Evolutionary conservation across 1,139 yeast genomes (phyloP), one percentile per base, ranked within the genome.

Genomic region (Scheffersomyces insectosa): DNA sequence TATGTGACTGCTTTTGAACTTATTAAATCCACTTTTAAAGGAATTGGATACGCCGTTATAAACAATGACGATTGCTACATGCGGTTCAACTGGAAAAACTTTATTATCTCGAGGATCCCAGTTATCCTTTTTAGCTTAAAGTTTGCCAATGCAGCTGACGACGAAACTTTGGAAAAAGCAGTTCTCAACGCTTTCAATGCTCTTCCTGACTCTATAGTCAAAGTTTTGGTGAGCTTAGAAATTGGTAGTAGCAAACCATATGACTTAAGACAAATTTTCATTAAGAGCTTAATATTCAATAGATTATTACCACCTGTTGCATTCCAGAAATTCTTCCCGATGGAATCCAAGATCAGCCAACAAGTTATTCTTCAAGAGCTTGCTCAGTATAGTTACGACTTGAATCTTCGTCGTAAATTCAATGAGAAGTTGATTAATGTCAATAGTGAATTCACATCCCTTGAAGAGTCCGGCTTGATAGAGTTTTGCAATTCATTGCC

Each of bases 261-360:
- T 50, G 84, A 79, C 52, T 66, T 82, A 3, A 72, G 85, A 39
- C 83, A 79, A 48, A 78, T 73, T 14, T 81, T 85, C 44, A 58
- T 83, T 15, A 79, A 77, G 50, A 70, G 79, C 12, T 73, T 85
- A 47, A 57, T 68, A 9, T 58, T 59, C 45, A 60, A 65, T 44
- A 60, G 63, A 38, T 40, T 63, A n/a, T 66, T 80, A 14, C 70
- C 77, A 2, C 63, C 69, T 2, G 65, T 68, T 12, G 59, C 77
- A 8, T 71, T 78, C 45, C 74, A 70, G 41, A 66, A 70, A 32
- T 68, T 79, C 28, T 67, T 81, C 40, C 66, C 68, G 8, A 52
- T 51, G 37, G 69, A 65, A 20, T 51, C 50, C 10, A 59, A 75
- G 70, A 43, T 77, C 60, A 52, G 80, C 59, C 52, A 48, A 20